These are phyloP conservation scores for Areca catechu DNA, from an alignment of 176 grass and related monocot genomes.

Conservation along the genomic window DNA sequence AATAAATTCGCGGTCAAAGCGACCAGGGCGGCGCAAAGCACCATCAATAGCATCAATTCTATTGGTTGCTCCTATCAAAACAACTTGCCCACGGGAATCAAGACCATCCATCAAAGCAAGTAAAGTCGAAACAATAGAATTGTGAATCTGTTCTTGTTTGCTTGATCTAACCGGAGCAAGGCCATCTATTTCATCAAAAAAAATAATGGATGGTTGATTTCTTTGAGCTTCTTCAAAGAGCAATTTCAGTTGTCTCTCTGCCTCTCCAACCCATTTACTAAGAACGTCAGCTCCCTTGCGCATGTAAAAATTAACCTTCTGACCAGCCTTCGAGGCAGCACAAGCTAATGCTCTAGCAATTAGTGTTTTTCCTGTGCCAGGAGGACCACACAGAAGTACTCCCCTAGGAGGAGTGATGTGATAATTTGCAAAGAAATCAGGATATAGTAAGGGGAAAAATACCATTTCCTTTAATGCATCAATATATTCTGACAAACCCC, in stretches of 20 bases:
- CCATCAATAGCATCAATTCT: constrained; percentile 99
- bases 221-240: constrained; percentile 99
- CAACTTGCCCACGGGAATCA: constrained; percentile 97
- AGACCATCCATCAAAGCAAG: constrained; percentile 99
- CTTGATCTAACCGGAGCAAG: constrained; percentile 98
- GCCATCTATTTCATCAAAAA: constrained; percentile 99
- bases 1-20: constrained; percentile 95
- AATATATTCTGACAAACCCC: constrained; percentile 87
- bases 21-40: constrained; percentile 87
- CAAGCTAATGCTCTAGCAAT: constrained; percentile 97
- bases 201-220: constrained; percentile 98
- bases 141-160: constrained; percentile 99
- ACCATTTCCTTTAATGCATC: constrained; percentile 99
- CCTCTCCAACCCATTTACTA: constrained; percentile 99
- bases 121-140: constrained; percentile 98
- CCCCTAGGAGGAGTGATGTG: constrained; percentile 98
- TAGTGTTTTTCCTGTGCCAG: constrained; percentile 93
- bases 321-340: constrained; percentile 88
- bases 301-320: constrained; percentile 99
- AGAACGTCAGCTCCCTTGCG: constrained; percentile 99
- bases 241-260: constrained; percentile 95
- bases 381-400: constrained; percentile 94
- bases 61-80: constrained; percentile 98
- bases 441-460: constrained; percentile 95
- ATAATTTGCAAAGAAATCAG: constrained; percentile 98